These are phyloP conservation scores for Coelastrella sp. DNA, from an alignment of 139 green algal genomes.

Conservation along the genomic window DNA sequence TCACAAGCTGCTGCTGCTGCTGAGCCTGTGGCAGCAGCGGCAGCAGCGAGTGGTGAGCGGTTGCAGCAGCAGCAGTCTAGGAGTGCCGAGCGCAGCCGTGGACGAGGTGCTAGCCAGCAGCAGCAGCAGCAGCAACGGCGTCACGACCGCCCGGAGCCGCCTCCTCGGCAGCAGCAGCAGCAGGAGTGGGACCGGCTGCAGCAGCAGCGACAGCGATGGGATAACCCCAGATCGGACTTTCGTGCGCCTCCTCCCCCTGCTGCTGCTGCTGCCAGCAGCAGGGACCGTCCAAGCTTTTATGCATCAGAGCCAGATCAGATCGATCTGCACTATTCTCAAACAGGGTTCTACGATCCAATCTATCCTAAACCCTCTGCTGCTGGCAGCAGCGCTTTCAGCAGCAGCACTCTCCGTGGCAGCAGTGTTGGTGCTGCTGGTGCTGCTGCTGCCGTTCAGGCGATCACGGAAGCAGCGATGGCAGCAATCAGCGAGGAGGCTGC, in stretches of 20 bases:
- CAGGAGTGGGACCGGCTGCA: not conserved
- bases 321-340: not conserved
- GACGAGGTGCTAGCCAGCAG: not conserved
- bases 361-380: not conserved
- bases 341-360: not conserved
- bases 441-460: constrained; percentile 32
- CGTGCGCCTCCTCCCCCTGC: not conserved
- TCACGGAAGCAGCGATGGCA: not conserved
- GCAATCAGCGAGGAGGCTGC: constrained; percentile 15
- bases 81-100: not conserved
- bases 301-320: not conserved
- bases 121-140: constrained; percentile 24
- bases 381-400: constrained; percentile 11
- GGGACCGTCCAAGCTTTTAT: no score
- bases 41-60: not conserved
- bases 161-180: not conserved
- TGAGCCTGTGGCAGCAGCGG: not conserved
- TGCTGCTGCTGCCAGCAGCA: no score
- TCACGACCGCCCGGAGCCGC: not conserved
- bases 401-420: not conserved
- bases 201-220: constrained; percentile 7
- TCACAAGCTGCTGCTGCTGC: not conserved
- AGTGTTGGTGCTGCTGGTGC: constrained; percentile 17
- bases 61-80: not conserved
- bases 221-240: not conserved